Evolutionary conservation across 441 rosid genomes (phyloP), one percentile per base, ranked within the genome.

Genomic region (Adansonia grandidieri): DNA sequence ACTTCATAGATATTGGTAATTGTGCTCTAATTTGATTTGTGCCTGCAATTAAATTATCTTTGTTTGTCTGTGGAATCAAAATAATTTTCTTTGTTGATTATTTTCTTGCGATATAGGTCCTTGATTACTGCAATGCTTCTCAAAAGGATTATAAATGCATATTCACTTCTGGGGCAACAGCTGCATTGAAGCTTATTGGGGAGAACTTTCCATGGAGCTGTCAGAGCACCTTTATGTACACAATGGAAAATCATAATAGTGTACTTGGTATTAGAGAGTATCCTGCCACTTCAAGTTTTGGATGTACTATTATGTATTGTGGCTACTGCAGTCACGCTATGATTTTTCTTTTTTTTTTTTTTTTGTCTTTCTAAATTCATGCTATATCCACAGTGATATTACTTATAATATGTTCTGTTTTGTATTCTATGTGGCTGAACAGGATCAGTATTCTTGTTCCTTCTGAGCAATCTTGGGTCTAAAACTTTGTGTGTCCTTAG

Each of bases 191-290:
- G 86, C 87, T 96, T 78, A 87, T 96, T 28, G 99, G 97, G 42
- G 99, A 96, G 87, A 82, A 96, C 54, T 96, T 96, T 83, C 97
- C 99, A 3, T 96, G 99, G 99, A 88, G 87, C 77, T 56, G 81
- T 0, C 74, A 77, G 54, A 91, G 98, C 84, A 80, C 79, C 76
- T 96, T 87, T 84, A 83, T 91, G 91, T 93, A 96, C 80, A 86
- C 98, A 9, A 89, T 87, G 92, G 99, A 94, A 85, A 96, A 96
- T 82, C 98, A 96, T 84, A 96, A 96, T 77, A 96, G 99, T 64
- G 99, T 94, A 65, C 97, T 94, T 79, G 99, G 99, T 78, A 93
- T 96, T 69, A 89, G 99, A 88, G 98, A 96, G 97, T 96, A 96
- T 92, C 92, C 94, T 88, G 5, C 77, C 48, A 54, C 40, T 66